phyloP scores from a whole-genome alignment of 75 land plant genomes.

The Picea glauca region DNA sequence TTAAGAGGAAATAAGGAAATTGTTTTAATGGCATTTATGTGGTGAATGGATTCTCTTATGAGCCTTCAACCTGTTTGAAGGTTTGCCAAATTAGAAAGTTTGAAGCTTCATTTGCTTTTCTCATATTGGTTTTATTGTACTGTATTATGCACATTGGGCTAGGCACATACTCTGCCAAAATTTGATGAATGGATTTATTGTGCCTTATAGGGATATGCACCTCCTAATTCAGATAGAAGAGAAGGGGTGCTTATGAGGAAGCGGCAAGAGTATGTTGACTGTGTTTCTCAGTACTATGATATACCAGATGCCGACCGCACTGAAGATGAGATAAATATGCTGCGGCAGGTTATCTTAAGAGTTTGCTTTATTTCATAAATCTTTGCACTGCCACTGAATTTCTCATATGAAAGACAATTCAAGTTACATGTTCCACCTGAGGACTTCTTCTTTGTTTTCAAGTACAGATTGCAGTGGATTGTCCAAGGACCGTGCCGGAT shows the following conservation, averaged over 20 bases:
- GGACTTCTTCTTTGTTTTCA: conserved; percentile 9
- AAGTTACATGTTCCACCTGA: background rate
- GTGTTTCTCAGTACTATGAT: conserved; percentile 94
- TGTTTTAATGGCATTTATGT: background rate
- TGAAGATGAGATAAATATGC: conserved; percentile 90
- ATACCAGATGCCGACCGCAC: conserved; percentile 82
- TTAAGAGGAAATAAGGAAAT: background rate
- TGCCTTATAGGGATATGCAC: conserved; percentile 93
- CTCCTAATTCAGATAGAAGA: conserved; percentile 98
- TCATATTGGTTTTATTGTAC: background rate
- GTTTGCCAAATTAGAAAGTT: background rate
- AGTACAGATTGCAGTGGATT: conserved; percentile 87
- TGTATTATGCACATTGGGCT: background rate
- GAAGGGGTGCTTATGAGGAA: conserved; percentile 78
- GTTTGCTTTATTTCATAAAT: conserved; percentile 1
- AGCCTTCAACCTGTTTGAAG: background rate
- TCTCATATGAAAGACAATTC: background rate
- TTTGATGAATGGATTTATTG: conserved; percentile 10
- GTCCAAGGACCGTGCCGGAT: conserved; percentile 98
- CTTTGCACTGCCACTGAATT: conserved; percentile 5
- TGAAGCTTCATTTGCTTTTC: background rate
- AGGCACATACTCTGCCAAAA: background rate
- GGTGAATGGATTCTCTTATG: background rate
- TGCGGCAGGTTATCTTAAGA: conserved; percentile 68
- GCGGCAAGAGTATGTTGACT: conserved; percentile 87